Base-by-base conservation (phyloP, 2,329 filamentous ascomycete species). In the Trichoderma semiorbis region DNA sequence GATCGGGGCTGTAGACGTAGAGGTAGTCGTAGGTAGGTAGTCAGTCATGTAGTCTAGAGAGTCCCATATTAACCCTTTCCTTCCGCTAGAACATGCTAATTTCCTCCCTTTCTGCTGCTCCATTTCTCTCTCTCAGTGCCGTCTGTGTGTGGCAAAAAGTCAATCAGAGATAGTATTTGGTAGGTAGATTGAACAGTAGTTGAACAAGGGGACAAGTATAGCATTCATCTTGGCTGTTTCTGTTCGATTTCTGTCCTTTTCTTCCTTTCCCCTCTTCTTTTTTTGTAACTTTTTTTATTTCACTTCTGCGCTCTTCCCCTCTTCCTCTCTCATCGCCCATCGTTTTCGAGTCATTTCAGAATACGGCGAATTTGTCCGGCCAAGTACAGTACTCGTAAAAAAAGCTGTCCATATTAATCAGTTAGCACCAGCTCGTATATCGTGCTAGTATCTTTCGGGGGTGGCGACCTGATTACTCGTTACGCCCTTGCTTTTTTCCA, bases 381-480 rank as follows among this genome's bases (percentile, higher is more conserved):
- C 28, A 39, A 26, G 32, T 58, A 50, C 26, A 18, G 5, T 50
- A 47, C n/a, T 21, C 12, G 26, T n/a, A 24, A 12, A 26, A 43
- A 50, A n/a, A 26, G 12, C 24, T 43, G 34, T n/a, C n/a, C n/a
- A n/a, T 28, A 57, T 34, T 34, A n/a, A 43, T 43, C 16, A 43
- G 16, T 39, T 39, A 36, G 64, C 50, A 36, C 32, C 61, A n/a
- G 24, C 39, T 30, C 16, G 36, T 43, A 39, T 66, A 28, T 55
- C n/a, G 30, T 24, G 16, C 53, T 43, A 43, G 65, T 50, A 50
- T 61, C 65, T 21, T 68, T 68, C 21, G 21, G 43, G 43, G 50
- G 64, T n/a, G 36, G 53, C 65, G 18, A 58, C 50, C 65, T 69
- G 65, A 69, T 69, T 69, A 69, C 57, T 55, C 63, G 28, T 39